Percentiles rank a stretch among this genome's conserved stretches.
Evolutionary conservation across 352 stramenopile genomes (phyloP).

Genomic region (Globisporangium emineosum): DNA sequence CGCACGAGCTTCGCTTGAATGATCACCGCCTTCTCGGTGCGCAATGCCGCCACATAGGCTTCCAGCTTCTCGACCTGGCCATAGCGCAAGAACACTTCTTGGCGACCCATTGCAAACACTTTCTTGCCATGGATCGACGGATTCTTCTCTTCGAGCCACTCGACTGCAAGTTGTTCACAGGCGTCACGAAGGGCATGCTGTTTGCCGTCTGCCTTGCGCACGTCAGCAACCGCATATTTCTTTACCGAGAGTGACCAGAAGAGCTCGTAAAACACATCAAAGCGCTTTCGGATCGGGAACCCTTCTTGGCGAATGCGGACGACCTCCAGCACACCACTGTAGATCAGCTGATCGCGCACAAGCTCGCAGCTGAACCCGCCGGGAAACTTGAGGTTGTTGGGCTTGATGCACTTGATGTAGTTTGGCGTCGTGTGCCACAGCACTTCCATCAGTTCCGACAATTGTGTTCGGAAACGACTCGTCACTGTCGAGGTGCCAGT

Average conservation of each 20-base stretch:
- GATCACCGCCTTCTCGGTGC: constrained; percentile 42
- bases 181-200: constrained; percentile 24
- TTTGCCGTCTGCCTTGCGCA: constrained; percentile 19
- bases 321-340: constrained; percentile 91
- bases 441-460: constrained; percentile 80
- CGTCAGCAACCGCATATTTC: constrained; percentile 17
- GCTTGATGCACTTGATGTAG: constrained; percentile 96
- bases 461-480: constrained; percentile 75
- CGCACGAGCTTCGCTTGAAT: constrained; percentile 56
- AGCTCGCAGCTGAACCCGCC: constrained; percentile 86
- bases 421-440: constrained; percentile 86
- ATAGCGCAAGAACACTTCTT: constrained; percentile 79
- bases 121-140: constrained; percentile 25
- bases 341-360: constrained; percentile 89
- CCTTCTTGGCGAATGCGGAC: constrained; percentile 91
- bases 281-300: constrained; percentile 85
- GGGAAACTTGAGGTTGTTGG: constrained; percentile 91
- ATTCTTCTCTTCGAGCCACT: constrained; percentile 37
- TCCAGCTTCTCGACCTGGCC: constrained; percentile 75
- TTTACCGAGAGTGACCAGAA: constrained; percentile 53
- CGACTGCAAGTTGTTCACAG: constrained; percentile 44
- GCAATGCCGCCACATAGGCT: constrained; percentile 34
- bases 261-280: constrained; percentile 69
- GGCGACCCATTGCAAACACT: constrained; percentile 60
- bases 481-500: constrained; percentile 66